Percentiles rank a stretch among this genome's conserved stretches.
phyloP scores from a whole-genome alignment of 2,329 filamentous ascomycete species.

The Chaetomiaceae sp. region DNA sequence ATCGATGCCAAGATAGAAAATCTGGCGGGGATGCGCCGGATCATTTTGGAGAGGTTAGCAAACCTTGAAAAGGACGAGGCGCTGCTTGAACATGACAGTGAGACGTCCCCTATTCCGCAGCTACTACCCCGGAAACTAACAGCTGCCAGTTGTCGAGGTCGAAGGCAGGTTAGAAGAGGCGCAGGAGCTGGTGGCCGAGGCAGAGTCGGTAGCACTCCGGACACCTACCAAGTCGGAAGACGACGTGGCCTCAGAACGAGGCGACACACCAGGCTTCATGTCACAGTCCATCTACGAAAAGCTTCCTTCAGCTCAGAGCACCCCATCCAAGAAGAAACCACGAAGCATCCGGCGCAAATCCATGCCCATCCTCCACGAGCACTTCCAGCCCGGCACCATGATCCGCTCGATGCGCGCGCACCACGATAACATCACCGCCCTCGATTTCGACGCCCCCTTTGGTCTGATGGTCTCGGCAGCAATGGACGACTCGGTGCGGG shows the following conservation, averaged over 20 bases:
- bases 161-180: constrained; percentile 59
- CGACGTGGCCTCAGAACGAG: constrained; percentile 48
- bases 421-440: constrained; percentile 77
- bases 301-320: constrained; percentile 56
- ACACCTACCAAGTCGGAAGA: constrained; percentile 51
- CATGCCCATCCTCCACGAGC: constrained; percentile 93
- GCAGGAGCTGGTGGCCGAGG: constrained; percentile 55
- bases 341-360: constrained; percentile 68
- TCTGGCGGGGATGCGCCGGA: constrained; percentile 84
- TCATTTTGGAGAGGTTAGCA: constrained; percentile 82
- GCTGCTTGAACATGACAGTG: constrained; percentile 82
- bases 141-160: constrained; percentile 55
- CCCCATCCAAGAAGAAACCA: constrained; percentile 47
- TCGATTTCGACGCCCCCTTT: constrained; percentile 97
- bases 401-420: constrained; percentile 90
- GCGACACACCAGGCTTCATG: constrained; percentile 68
- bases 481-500: constrained; percentile 86
- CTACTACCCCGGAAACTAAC: constrained; percentile 9
- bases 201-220: constrained; percentile 50
- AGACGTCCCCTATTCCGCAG: constrained; percentile 31
- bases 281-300: constrained; percentile 97
- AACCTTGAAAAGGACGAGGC: constrained; percentile 86
- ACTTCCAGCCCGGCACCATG: constrained; percentile 82
- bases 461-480: constrained; percentile 90
- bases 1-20: constrained; percentile 97